Evolutionary conservation across 371 early-diverging fungal species (phyloP).

Genomic region (Funneliformis caledonium): DNA sequence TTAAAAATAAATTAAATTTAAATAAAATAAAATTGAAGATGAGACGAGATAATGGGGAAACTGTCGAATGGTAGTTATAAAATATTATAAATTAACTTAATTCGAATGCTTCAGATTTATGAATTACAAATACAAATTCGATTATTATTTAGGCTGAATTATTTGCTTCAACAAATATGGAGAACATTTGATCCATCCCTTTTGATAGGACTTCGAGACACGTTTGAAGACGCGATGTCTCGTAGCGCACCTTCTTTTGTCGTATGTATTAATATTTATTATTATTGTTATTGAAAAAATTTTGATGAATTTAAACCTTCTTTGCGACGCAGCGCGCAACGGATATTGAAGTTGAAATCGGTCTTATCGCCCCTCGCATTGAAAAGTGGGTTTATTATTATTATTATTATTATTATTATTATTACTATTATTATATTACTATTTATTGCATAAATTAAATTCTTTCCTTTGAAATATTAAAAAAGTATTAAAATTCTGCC

Average conservation of each 20-base stretch:
- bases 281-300: neutral
- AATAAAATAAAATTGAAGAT: neutral
- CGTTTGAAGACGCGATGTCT: slow-evolving; percentile 39
- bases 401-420: too few relatives aligned
- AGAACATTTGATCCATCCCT: slow-evolving; percentile 34
- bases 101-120: neutral
- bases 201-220: slow-evolving; percentile 30
- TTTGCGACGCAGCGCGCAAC: slow-evolving; percentile 23
- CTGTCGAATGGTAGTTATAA: slow-evolving; percentile 34
- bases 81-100: neutral
- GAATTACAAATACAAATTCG: neutral
- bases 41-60: slow-evolving; percentile 21
- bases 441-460: neutral
- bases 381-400: slow-evolving; percentile 22
- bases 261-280: slow-evolving; percentile 1
- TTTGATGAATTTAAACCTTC: neutral
- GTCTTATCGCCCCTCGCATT: slow-evolving; percentile 36
- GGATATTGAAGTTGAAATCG: slow-evolving; percentile 36
- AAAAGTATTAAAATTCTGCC: slow-evolving; percentile 36
- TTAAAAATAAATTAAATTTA: neutral
- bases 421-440: too few relatives aligned
- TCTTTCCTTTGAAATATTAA: neutral
- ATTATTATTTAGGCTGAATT: slow-evolving; percentile 22
- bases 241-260: slow-evolving; percentile 31
- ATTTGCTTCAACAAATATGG: slow-evolving; percentile 37